Evolutionary conservation across 1,284 basidiomycete species (phyloP).

Genomic region (Pyrrhoderma lamaoense): DNA sequence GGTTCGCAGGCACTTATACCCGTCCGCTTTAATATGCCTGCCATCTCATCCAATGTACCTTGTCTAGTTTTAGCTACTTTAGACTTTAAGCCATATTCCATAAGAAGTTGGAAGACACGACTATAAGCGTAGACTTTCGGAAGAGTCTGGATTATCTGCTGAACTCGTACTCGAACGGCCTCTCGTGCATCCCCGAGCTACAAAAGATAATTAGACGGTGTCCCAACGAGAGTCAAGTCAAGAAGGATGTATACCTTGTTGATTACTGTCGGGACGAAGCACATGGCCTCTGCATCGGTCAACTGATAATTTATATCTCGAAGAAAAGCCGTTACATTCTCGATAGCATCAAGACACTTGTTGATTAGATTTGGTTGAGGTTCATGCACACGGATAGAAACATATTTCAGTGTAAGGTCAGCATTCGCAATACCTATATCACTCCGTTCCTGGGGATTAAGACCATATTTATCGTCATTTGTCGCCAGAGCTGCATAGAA

Average conservation of each 20-base stretch:
- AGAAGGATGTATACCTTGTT: conserved; percentile 60
- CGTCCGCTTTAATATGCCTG: conserved; percentile 69
- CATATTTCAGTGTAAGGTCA: conserved; percentile 91
- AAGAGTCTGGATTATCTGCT: conserved; percentile 64
- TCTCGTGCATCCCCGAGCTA: conserved; percentile 80
- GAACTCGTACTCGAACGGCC: conserved; percentile 61
- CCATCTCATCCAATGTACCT: conserved; percentile 79
- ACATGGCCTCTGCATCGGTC: conserved; percentile 80
- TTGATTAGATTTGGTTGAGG: conserved; percentile 89
- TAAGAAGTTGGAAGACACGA: conserved; percentile 78
- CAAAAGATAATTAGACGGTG: conserved; percentile 12
- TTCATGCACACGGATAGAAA: conserved; percentile 85
- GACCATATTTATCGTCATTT: conserved; percentile 52
- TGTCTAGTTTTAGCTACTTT: conserved; percentile 90
- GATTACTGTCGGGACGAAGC: conserved; percentile 87
- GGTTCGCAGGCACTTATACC: conserved; percentile 80
- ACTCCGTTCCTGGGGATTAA: conserved; percentile 48
- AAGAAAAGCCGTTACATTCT: conserved; percentile 70
- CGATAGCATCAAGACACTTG: conserved; percentile 86
- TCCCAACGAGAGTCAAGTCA: neutral
- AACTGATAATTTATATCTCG: conserved; percentile 72
- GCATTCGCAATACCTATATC: conserved; percentile 82
- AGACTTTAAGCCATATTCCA: conserved; percentile 81
- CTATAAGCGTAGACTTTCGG: conserved; percentile 85
- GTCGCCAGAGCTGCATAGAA: conserved; percentile 58